phyloP scores from a whole-genome alignment of 2,329 filamentous ascomycete species.

The Cyphellophora europaea region DNA sequence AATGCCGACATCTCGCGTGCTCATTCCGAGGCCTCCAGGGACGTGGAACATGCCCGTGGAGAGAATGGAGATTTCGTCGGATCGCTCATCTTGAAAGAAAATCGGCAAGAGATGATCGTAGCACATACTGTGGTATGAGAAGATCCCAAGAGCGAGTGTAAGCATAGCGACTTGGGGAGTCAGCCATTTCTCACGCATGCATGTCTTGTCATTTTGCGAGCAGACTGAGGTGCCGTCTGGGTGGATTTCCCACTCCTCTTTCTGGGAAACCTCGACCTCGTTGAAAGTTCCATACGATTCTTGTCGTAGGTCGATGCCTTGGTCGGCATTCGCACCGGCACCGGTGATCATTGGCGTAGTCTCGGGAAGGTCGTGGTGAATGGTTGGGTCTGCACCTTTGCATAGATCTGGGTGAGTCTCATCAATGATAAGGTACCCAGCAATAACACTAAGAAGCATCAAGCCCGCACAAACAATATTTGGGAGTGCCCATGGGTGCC shows the following conservation, averaged over 20 bases:
- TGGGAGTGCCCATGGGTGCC: conserved; percentile 69
- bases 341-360: conserved; percentile 69
- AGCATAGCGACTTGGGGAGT: conserved; percentile 62
- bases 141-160: conserved; percentile 74
- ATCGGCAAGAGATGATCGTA: conserved; percentile 89
- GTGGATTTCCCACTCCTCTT: conserved; percentile 43
- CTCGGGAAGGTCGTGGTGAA: conserved; percentile 36
- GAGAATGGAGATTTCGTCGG: conserved; percentile 29
- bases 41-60: conserved; percentile 43
- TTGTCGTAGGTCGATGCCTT: conserved; percentile 62
- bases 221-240: conserved; percentile 33
- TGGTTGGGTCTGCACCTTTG: conserved; percentile 34
- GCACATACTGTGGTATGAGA: conserved; percentile 87
- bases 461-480: conserved; percentile 75
- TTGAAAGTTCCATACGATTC: conserved; percentile 73
- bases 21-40: conserved; percentile 56
- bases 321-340: conserved; percentile 63
- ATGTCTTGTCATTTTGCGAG: conserved; percentile 28
- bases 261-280: conserved; percentile 43
- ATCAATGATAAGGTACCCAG: conserved; percentile 71
- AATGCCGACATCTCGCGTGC: conserved; percentile 56
- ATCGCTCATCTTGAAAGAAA: conserved; percentile 72
- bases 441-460: conserved; percentile 66
- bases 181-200: conserved; percentile 39
- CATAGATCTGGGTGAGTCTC: conserved; percentile 85